These are phyloP conservation scores for Malassezia globosa DNA, from an alignment of 1,284 basidiomycete species.

Conservation along the genomic window DNA sequence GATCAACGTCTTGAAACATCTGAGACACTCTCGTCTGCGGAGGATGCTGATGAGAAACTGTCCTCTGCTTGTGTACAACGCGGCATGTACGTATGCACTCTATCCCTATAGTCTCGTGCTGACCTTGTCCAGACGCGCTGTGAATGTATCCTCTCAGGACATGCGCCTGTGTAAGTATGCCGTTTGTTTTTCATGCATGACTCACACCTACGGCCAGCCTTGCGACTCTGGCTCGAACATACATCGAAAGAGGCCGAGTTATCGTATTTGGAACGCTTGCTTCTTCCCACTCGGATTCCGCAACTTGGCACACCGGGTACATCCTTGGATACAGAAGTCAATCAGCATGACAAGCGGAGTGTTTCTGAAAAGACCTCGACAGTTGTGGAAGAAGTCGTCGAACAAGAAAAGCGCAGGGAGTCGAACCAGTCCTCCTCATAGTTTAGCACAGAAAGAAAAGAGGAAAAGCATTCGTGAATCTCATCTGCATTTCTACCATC, in stretches of 20 bases:
- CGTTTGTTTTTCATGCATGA: too few species aligned
- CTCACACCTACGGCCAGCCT: background rate
- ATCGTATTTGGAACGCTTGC: conserved; percentile 13
- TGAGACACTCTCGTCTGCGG: conserved; percentile 13
- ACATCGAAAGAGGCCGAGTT: conserved; percentile 11
- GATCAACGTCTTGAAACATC: conserved; percentile 24
- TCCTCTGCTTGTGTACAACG: conserved; percentile 31
- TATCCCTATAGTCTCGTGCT: background rate
- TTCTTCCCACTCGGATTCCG: conserved; percentile 23
- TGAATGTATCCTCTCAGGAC: conserved; percentile 1
- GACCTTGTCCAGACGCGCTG: conserved; percentile 13
- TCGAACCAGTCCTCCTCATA: background rate
- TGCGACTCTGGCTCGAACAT: conserved; percentile 2
- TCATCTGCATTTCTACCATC: background rate
- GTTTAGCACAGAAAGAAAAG: conserved; percentile 6
- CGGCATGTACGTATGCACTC: conserved; percentile 23
- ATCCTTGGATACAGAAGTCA: background rate
- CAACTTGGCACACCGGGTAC: background rate
- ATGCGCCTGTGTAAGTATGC: background rate
- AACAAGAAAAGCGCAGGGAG: conserved; percentile 23
- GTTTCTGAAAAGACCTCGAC: conserved; percentile 30
- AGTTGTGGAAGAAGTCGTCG: conserved; percentile 30
- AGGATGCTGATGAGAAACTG: conserved; percentile 20
- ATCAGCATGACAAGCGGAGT: conserved; percentile 14
- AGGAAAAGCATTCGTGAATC: background rate